phyloP scores from a whole-genome alignment of 148 eudicot genomes.

The Pharnaceum exiguum region DNA sequence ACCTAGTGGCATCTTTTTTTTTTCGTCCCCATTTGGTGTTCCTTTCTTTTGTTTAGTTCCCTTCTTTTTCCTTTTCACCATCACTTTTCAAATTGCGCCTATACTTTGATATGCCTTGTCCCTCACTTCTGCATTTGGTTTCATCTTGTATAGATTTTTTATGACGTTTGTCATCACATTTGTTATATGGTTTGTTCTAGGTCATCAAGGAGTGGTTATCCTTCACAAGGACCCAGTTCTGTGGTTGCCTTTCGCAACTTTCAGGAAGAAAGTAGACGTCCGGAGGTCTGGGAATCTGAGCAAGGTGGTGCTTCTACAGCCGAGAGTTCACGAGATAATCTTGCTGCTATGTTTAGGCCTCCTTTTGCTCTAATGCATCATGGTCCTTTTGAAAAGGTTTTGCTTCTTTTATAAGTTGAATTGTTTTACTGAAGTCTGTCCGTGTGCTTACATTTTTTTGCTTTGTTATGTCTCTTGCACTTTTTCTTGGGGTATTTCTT shows the following conservation, averaged over 20 bases:
- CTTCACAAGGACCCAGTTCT: conserved; percentile 48
- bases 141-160: not conserved
- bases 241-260: conserved; percentile 89
- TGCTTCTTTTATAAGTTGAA: not conserved
- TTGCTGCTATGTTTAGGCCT: conserved; percentile 87
- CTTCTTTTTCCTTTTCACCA: too few relatives aligned
- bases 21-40: too few relatives aligned
- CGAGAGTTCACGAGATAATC: conserved; percentile 71
- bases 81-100: too few relatives aligned
- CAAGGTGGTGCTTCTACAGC: conserved; percentile 59
- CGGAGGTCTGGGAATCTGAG: conserved; percentile 71
- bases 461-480: too few relatives aligned
- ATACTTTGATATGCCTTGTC: not conserved
- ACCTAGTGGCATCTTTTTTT: too few relatives aligned
- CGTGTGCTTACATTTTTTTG: not conserved
- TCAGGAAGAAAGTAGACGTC: conserved; percentile 71
- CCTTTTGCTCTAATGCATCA: conserved; percentile 81
- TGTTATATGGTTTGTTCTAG: conserved; percentile 26
- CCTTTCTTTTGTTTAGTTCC: too few relatives aligned
- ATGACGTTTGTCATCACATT: conserved; percentile 8
- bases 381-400: conserved; percentile 91
- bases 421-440: not conserved
- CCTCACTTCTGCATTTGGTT: not conserved
- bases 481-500: too few relatives aligned
- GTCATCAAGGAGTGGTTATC: conserved; percentile 41